phyloP scores from a whole-genome alignment of 2,329 filamentous ascomycete genomes.

The Uncinocarpus reesii region DNA sequence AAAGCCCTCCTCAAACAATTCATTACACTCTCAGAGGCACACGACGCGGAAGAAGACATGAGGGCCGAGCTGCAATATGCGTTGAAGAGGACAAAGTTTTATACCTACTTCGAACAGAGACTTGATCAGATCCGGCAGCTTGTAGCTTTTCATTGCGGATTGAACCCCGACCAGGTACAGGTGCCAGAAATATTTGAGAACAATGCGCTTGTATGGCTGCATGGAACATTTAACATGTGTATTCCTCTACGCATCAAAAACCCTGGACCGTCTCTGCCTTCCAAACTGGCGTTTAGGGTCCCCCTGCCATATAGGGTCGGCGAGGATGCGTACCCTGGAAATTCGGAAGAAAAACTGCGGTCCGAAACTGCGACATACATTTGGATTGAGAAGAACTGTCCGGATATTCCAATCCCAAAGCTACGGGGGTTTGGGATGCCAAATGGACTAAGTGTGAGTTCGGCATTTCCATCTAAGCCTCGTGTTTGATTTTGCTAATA shows the following conservation, averaged over 20 bases:
- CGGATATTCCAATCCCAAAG: constrained; percentile 17
- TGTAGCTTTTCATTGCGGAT: constrained; percentile 15
- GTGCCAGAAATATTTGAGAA: constrained; percentile 10
- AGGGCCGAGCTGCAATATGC: constrained; percentile 12
- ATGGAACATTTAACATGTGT: constrained; percentile 17
- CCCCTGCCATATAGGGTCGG: constrained; percentile 17
- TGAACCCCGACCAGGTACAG: constrained; percentile 13
- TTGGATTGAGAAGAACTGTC: constrained; percentile 19
- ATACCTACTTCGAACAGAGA: constrained; percentile 4
- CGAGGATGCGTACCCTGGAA: constrained; percentile 18
- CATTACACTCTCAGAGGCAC: constrained; percentile 14
- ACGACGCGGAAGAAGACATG: constrained; percentile 14
- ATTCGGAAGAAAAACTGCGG: constrained; percentile 20
- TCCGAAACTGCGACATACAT: constrained; percentile 20
- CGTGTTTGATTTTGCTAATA: background rate
- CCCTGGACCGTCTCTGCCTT: constrained; percentile 1
- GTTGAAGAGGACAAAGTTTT: constrained; percentile 9
- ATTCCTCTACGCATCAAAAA: constrained; percentile 14
- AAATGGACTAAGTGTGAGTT: constrained; percentile 15
- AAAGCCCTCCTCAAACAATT: constrained; percentile 10
- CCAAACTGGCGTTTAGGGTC: constrained; percentile 13
- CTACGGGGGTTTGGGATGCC: constrained; percentile 22
- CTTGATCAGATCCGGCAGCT: constrained; percentile 13
- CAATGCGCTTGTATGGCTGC: constrained; percentile 9
- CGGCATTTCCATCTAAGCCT: background rate